A percentile compares a stretch with the other conserved stretches of the same genome.
Conservation (phyloP, 2,329 filamentous ascomycete species). For the Fusarium musae region DNA sequence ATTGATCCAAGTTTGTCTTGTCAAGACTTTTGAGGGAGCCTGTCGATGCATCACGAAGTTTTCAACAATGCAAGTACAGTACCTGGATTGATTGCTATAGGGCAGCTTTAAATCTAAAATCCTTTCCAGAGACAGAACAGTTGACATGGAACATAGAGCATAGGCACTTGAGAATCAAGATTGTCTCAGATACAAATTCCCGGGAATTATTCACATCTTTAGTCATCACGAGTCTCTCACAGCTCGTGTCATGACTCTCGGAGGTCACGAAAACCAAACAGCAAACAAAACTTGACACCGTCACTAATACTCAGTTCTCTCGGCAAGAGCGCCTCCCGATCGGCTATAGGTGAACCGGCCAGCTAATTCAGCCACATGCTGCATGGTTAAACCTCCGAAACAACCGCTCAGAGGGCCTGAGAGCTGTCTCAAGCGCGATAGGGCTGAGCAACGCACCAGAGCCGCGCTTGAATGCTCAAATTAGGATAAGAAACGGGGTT, state of each 20-base stretch:
- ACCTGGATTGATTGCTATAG: neutral
- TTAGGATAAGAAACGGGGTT: constrained; percentile 5
- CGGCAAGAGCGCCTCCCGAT: neutral
- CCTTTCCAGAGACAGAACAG: neutral
- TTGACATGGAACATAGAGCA: neutral
- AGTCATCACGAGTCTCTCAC: neutral
- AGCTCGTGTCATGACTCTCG: neutral
- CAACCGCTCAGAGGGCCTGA: neutral
- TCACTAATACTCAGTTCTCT: neutral
- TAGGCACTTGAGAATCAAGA: neutral
- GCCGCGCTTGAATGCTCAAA: constrained; percentile 17
- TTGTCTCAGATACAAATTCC: neutral
- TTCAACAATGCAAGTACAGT: neutral
- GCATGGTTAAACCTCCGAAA: neutral
- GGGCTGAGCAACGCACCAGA: neutral
- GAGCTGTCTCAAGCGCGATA: constrained; percentile 20
- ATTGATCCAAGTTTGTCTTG: neutral
- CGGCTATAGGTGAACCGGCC: neutral
- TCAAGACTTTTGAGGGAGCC: constrained; percentile 6
- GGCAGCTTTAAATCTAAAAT: neutral
- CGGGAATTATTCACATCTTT: neutral
- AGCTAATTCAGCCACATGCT: constrained; percentile 14
- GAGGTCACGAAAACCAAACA: neutral
- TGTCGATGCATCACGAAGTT: neutral
- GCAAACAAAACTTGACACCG: neutral